Conservation (phyloP, 306 rosid species). For the Cicer judaicum region DNA sequence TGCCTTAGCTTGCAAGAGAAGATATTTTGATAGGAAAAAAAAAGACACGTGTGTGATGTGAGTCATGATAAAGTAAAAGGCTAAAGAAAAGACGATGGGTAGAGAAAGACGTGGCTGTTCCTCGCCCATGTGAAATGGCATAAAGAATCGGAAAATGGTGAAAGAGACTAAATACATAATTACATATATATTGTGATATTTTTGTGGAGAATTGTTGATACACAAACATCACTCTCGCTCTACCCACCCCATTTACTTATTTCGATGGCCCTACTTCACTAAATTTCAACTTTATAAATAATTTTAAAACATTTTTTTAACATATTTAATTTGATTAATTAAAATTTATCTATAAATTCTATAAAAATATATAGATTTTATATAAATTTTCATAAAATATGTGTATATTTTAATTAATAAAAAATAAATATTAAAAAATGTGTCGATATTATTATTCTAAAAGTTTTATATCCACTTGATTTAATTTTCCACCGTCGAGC, state of each 20-base stretch:
- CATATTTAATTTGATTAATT: too few relatives aligned
- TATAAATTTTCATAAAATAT: too few relatives aligned
- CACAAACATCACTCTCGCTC: slow-evolving; percentile 3
- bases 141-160: slow-evolving; percentile 44
- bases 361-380: too few relatives aligned
- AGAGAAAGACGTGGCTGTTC: slow-evolving; percentile 54
- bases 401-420: too few relatives aligned
- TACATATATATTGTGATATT: slow-evolving; percentile 40
- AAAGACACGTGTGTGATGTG: not conserved
- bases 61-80: not conserved
- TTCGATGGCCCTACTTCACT: not conserved
- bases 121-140: slow-evolving; percentile 44
- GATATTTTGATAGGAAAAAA: not conserved
- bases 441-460: too few relatives aligned
- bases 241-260: not conserved
- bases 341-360: too few relatives aligned
- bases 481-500: too few relatives aligned
- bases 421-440: too few relatives aligned
- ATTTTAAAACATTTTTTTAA: too few relatives aligned
- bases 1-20: not conserved
- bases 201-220: slow-evolving; percentile 50
- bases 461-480: slow-evolving; percentile 31
- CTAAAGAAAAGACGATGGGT: not conserved
- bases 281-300: too few relatives aligned
- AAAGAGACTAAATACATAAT: slow-evolving; percentile 33